A percentile compares a stretch with the other conserved stretches of the same genome.
Conservation (phyloP, 306 rosid species). For the Begonia loranthoides region DNA sequence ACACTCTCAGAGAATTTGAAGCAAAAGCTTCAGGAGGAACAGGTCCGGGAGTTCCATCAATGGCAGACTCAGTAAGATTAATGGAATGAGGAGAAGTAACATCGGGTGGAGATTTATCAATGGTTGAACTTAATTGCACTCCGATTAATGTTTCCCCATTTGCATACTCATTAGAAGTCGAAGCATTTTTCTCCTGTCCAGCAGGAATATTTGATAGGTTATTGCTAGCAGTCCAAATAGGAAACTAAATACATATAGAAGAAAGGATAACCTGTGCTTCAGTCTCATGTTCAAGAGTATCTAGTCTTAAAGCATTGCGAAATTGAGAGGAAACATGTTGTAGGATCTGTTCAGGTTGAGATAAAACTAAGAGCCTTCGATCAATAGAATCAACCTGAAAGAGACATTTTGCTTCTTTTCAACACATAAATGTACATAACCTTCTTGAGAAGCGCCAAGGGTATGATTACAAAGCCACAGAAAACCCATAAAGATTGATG, state of each 20-base stretch:
- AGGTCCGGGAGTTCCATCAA: slow-evolving; percentile 25
- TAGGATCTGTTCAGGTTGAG: slow-evolving; percentile 48
- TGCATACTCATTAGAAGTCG: slow-evolving; percentile 26
- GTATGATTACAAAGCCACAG: too few relatives aligned
- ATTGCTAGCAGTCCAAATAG: neutral
- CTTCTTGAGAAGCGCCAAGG: too few relatives aligned
- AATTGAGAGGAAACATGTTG: slow-evolving; percentile 78
- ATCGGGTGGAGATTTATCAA: slow-evolving; percentile 28
- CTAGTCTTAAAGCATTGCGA: slow-evolving; percentile 51
- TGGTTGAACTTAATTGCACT: slow-evolving; percentile 36
- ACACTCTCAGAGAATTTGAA: slow-evolving; percentile 36
- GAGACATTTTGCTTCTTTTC: neutral
- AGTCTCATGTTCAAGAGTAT: slow-evolving; percentile 35
- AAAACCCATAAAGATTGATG: too few relatives aligned
- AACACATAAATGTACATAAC: too few relatives aligned
- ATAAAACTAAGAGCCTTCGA: slow-evolving; percentile 29
- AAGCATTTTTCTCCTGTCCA: slow-evolving; percentile 34
- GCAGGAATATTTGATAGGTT: slow-evolving; percentile 4
- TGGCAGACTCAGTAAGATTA: slow-evolving; percentile 27
- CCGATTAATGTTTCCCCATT: slow-evolving; percentile 31
- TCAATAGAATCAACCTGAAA: slow-evolving; percentile 49
- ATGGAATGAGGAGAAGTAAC: slow-evolving; percentile 26
- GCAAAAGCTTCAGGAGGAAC: slow-evolving; percentile 39
- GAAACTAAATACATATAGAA: neutral
- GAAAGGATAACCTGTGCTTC: slow-evolving; percentile 34